phyloP scores from a whole-genome alignment of 345 rosid genomes.

The Anastatica hierochuntica region DNA sequence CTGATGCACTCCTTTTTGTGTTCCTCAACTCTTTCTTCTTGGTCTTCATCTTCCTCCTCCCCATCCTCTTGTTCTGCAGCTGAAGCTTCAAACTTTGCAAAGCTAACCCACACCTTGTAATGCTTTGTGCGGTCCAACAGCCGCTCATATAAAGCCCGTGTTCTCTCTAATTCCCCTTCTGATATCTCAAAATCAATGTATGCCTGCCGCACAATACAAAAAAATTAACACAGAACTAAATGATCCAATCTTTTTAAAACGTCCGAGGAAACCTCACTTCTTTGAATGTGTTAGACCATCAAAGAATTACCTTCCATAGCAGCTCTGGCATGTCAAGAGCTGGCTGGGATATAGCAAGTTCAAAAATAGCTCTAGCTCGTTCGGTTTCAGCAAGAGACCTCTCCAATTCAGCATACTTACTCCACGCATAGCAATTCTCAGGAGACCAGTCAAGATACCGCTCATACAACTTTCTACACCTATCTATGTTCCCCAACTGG shows the following conservation, averaged over 20 bases:
- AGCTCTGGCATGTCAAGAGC: conserved; percentile 4
- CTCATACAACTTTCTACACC: neutral
- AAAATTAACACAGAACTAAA: no score
- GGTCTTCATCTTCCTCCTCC: neutral
- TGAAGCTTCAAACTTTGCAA: conserved; percentile 4
- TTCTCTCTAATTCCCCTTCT: neutral
- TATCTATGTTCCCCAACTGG: neutral
- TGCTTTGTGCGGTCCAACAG: conserved; percentile 1
- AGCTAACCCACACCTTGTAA: conserved; percentile 2
- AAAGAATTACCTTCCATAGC: conserved; percentile 2
- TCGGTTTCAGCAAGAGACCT: neutral
- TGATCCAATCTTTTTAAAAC: no score
- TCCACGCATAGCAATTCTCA: conserved; percentile 2
- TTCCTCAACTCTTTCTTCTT: no score
- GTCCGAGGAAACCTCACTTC: no score
- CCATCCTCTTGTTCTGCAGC: neutral
- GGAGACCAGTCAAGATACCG: conserved; percentile 6
- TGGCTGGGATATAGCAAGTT: neutral
- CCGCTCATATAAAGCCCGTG: neutral
- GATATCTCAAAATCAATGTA: conserved; percentile 3
- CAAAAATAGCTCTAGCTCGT: conserved; percentile 1
- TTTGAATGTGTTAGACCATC: no score
- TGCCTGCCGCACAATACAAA: no score
- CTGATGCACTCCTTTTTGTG: no score
- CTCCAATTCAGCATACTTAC: neutral